Base-by-base conservation (phyloP, 805 yeast species). In the Saccharomycopsis schoenii region DNA sequence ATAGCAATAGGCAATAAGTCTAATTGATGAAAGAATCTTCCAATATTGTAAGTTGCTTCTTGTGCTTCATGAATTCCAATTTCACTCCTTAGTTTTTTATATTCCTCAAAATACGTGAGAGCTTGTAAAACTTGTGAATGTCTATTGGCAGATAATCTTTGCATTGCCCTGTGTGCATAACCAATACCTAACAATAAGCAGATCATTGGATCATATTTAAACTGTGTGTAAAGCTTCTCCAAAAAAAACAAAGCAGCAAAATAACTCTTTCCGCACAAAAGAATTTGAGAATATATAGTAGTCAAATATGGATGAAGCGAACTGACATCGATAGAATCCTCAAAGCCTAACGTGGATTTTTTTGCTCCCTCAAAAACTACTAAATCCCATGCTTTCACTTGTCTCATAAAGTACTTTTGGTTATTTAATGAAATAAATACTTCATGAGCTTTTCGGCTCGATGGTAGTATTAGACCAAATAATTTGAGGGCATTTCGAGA, bases 111-210 rank as follows among this genome's bases (percentile, higher is more conserved):
- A 67, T 82, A 91, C 60, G 92, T 83, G 56, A 94, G 73, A 0
- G 97, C 97, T 68, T 94, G 97, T 1, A 94, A 74, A 24, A 94
- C 77, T 69, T 92, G 97, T 61, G 88, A 78, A 68, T 93, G 97
- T 60, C 97, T 82, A 70, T 90, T 89, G 6, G 85, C 79, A 4
- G 96, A 86, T 62, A 89, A 83, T 64, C 99, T 78, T 72, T 94
- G 98, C 84, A 92, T 86, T 0, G 97, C 88, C 52, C 98, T 79
- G 67, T 93, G 97, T 25, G 92, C 75, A 72, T 91, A 92, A 0
- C 92, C 84, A 50, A 94, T 71, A 0, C 94, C 97, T 55, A 88
- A 76, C 42, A 87, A 72, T 34, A 94, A 76, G 63, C 89, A 80
- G 1, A 94, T 76, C 76, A 90, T 81, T 1, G 97, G 96, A 65